Conservation (phyloP, 192 early-diverging fungal species). For the Backusella westeae region DNA sequence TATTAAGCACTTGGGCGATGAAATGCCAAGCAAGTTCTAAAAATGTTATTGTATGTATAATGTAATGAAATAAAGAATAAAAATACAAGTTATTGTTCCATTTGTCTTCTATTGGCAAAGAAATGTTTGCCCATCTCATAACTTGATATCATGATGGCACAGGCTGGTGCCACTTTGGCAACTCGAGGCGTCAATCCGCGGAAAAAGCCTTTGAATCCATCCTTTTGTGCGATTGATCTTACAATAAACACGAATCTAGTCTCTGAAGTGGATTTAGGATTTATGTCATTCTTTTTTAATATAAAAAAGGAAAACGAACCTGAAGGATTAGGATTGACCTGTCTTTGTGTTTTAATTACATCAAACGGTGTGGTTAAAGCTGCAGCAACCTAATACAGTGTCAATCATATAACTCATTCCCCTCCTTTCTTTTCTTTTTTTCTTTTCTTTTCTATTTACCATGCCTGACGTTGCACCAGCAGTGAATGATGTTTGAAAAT, state of each 20-base stretch:
- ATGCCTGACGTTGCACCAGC: conserved; percentile 84
- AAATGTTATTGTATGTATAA: neutral
- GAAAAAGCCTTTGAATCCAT: conserved; percentile 55
- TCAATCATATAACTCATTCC: neutral
- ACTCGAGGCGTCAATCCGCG: conserved; percentile 69
- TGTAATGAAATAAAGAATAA: neutral
- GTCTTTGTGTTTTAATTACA: conserved; percentile 90
- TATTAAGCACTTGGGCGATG: conserved; percentile 56
- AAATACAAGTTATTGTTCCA: neutral
- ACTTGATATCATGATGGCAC: conserved; percentile 94
- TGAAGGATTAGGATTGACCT: conserved; percentile 49
- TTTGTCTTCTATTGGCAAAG: conserved; percentile 22
- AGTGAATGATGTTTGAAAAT: conserved; percentile 72
- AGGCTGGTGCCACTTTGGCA: conserved; percentile 87
- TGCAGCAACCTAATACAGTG: conserved; percentile 65
- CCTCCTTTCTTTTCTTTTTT: neutral
- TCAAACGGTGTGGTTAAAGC: conserved; percentile 94
- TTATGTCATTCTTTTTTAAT: neutral
- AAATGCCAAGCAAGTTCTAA: neutral
- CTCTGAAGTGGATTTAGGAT: conserved; percentile 17
- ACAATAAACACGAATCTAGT: conserved; percentile 25
- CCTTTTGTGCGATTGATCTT: conserved; percentile 39
- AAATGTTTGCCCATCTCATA: conserved; percentile 70
- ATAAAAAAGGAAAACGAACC: conserved; percentile 17
- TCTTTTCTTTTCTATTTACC: conserved; percentile 37